Conservation (phyloP, 2,329 filamentous ascomycete species). For the Neonectria punicea region DNA sequence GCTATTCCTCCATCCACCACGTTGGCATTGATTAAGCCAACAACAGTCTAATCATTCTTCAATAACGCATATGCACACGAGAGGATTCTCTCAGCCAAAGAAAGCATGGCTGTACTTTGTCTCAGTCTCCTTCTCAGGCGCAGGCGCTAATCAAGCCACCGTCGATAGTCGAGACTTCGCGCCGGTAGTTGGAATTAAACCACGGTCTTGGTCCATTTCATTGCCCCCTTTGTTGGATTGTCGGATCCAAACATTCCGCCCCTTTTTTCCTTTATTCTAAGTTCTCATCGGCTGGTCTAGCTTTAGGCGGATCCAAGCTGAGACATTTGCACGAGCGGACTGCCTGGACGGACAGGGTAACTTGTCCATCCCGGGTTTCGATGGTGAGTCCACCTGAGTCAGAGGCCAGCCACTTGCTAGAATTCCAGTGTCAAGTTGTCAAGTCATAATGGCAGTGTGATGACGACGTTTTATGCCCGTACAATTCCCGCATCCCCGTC, state of each 20-base stretch:
- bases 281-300: not conserved
- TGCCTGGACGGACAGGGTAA: not conserved
- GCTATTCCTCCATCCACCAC: no score
- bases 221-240: constrained; percentile 3
- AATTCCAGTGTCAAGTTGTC: not conserved
- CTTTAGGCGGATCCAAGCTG: constrained; percentile 12
- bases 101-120: no score
- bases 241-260: not conserved
- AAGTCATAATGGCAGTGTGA: not conserved
- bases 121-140: not conserved
- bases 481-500: not conserved
- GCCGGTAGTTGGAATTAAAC: constrained; percentile 22
- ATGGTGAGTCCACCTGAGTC: not conserved
- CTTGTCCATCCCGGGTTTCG: not conserved
- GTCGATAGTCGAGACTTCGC: constrained; percentile 8
- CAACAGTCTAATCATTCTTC: no score
- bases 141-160: constrained; percentile 29
- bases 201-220: constrained; percentile 28
- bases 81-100: no score
- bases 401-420: constrained; percentile 11
- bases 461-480: not conserved
- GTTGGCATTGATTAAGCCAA: no score
- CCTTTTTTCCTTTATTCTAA: constrained; percentile 5
- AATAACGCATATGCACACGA: no score
- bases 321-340: constrained; percentile 15